Percentiles rank a stretch among this genome's conserved stretches.
Conservation (phyloP, 805 yeast species). For the Zygosaccharomyces siamensis region DNA sequence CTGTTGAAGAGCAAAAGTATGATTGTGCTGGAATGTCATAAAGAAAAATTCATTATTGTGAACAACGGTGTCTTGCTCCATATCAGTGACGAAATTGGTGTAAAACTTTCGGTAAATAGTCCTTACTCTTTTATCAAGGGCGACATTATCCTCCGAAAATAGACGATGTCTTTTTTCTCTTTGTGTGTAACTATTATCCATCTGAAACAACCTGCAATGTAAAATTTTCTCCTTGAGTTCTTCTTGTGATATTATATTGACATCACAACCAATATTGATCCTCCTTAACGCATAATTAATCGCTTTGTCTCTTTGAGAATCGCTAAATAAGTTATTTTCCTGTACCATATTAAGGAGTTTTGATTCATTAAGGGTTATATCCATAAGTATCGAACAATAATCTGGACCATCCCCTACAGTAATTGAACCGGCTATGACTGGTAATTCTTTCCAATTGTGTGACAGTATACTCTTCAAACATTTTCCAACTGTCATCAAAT, state of each 20-base stretch:
- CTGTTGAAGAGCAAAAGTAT: conserved; percentile 43
- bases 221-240: conserved; percentile 11
- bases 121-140: conserved; percentile 38
- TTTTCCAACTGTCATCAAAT: neutral
- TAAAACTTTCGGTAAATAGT: conserved; percentile 45
- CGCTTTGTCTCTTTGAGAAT: conserved; percentile 1
- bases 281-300: neutral
- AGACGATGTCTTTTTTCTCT: conserved; percentile 14
- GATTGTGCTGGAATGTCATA: conserved; percentile 43
- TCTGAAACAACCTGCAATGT: conserved; percentile 17
- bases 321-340: neutral
- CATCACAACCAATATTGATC: conserved; percentile 1
- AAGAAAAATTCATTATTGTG: conserved; percentile 45
- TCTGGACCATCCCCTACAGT: neutral
- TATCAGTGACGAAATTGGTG: conserved; percentile 58
- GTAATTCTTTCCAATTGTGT: neutral
- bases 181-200: conserved; percentile 14
- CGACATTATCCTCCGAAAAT: conserved; percentile 34
- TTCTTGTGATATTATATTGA: neutral
- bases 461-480: neutral
- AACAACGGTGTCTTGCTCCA: conserved; percentile 38
- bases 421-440: neutral
- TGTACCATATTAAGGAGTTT: neutral
- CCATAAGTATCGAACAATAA: neutral
- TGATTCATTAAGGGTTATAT: neutral